Base-by-base conservation (phyloP, 306 rosid species). In the Inga laurina region DNA sequence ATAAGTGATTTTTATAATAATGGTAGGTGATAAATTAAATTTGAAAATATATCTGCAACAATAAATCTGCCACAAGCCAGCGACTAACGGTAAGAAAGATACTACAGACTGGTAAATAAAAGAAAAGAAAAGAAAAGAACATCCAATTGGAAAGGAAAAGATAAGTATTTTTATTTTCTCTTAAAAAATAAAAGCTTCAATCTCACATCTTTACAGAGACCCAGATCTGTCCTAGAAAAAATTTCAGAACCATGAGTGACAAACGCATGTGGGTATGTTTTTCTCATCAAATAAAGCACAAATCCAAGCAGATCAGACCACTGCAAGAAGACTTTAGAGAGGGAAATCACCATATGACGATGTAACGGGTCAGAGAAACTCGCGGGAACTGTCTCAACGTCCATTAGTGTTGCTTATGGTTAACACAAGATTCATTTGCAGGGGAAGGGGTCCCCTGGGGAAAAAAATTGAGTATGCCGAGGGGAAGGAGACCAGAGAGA, bases 141-240 rank as follows among this genome's bases (percentile, higher is more conserved):
- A 89, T 81, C 86, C 88, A 85, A 51, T 76, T 49, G 70, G 77
- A 90, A 83, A 83, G 76, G 35, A 24, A 72, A 72, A 83, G 82
- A 64, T 56, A 21, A 84, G 85, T 35, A 0, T 2, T 65, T 27
- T 10, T 61, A 10, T 62, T 22, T 12, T 4, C 34, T 2, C 4
- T 4, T 1, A 1, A 62, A 24, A 7, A 7, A 21, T 7, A n/a
- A 56, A 62, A 27, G 18, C 16, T 24, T 11, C 81, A 85, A 91
- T 84, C 84, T 85, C 86, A 91, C 96, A 85, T 90, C 90, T 91
- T 93, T 88, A 85, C 87, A 91, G 88, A 88, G 90, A 80, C 88
- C 75, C 86, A 89, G 97, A 92, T 92, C 96, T 87, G 87, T 72
- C 69, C 51, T 61, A 44, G 76, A 84, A 85, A 41, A 82, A 89